Conservation (phyloP, 75 land plant species). For the Pinus tabuliformis region DNA sequence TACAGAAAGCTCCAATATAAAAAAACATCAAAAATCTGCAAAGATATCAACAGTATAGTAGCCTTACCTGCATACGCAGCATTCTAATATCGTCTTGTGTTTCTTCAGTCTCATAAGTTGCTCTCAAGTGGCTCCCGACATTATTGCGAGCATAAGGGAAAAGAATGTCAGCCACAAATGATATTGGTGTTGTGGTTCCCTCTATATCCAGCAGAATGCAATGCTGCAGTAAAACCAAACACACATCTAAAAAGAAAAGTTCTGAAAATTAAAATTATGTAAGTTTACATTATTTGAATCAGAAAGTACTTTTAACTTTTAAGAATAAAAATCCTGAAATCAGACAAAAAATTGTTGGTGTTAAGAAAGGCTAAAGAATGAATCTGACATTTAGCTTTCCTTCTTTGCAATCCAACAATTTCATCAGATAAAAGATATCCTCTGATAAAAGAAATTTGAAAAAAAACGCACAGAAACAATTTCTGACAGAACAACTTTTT, state of each 20-base stretch:
- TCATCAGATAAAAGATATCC: neutral
- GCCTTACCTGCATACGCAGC: conserved; percentile 76
- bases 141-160: conserved; percentile 96
- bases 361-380: neutral
- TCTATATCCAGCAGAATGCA: conserved; percentile 96
- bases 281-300: neutral
- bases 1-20: too few relatives aligned
- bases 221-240: conserved; percentile 42
- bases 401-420: neutral
- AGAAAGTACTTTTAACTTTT: neutral
- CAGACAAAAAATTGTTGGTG: neutral
- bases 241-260: neutral
- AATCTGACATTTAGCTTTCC: conserved; percentile 2
- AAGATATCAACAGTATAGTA: neutral
- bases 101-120: conserved; percentile 80
- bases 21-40: neutral
- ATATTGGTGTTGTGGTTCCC: conserved; percentile 98
- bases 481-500: neutral
- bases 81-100: conserved; percentile 89
- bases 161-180: conserved; percentile 93
- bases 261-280: neutral
- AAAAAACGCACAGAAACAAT: neutral
- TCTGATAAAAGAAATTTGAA: neutral
- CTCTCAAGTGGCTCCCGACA: conserved; percentile 65
- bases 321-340: neutral